Conservation (phyloP, 2,329 filamentous ascomycete genomes). For the Fusarium subtropicale region DNA sequence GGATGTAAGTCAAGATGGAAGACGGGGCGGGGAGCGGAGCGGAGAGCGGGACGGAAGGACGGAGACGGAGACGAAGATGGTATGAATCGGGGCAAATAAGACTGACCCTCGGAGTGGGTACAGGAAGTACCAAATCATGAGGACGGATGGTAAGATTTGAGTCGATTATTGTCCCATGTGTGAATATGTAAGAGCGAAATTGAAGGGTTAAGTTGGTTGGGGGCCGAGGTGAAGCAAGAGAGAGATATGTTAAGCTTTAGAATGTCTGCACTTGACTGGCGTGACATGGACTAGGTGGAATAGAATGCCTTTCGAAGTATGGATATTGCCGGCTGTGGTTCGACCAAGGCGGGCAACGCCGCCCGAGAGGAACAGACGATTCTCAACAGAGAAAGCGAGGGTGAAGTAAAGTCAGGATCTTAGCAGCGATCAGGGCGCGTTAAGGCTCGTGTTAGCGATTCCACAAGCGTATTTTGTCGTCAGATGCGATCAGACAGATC, state of each 20-base stretch:
- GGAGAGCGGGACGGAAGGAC: constrained; percentile 28
- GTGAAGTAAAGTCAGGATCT: constrained; percentile 13
- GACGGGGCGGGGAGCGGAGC: constrained; percentile 19
- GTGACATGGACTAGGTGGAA: constrained; percentile 45
- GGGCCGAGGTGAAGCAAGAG: constrained; percentile 18
- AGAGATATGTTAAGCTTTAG: constrained; percentile 27
- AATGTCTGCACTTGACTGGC: constrained; percentile 29
- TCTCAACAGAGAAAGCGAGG: constrained; percentile 25
- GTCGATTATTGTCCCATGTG: constrained; percentile 42
- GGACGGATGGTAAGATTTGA: constrained; percentile 39
- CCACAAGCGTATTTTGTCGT: constrained; percentile 23
- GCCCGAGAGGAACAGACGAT: constrained; percentile 36
- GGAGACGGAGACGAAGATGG: constrained; percentile 6
- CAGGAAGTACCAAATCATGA: constrained; percentile 81
- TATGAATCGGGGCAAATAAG: constrained; percentile 24
- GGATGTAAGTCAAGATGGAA: constrained; percentile 35
- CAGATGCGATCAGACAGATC: background rate
- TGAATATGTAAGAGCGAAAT: constrained; percentile 21
- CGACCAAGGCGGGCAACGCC: constrained; percentile 37
- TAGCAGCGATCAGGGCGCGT: constrained; percentile 28
- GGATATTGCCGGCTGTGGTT: constrained; percentile 32
- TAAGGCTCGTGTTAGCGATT: constrained; percentile 39
- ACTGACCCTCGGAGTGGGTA: constrained; percentile 82
- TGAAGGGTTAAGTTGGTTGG: constrained; percentile 13
- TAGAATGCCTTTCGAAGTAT: constrained; percentile 27